These are phyloP conservation scores for Clarireedia paspali DNA, from an alignment of 2,329 filamentous ascomycete genomes.

Conservation along the genomic window DNA sequence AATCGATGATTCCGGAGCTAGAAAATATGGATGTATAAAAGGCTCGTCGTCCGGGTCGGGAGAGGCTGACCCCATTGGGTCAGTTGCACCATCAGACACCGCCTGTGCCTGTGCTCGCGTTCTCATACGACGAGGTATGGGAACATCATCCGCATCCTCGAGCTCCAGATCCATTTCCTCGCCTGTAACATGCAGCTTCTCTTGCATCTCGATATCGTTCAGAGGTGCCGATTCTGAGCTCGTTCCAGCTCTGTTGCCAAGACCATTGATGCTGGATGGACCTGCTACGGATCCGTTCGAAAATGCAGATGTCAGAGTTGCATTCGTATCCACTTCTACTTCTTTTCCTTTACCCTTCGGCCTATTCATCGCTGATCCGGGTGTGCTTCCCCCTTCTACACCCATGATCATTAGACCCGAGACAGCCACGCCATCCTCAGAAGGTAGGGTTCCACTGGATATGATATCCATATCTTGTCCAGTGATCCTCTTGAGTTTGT, in stretches of 20 bases:
- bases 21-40: conserved; percentile 69
- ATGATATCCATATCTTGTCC: conserved; percentile 23
- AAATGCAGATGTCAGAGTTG: not conserved
- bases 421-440: conserved; percentile 15
- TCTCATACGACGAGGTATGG: conserved; percentile 44
- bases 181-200: conserved; percentile 1
- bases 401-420: conserved; percentile 7
- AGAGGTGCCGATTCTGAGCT: not conserved
- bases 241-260: not conserved
- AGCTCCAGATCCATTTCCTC: conserved; percentile 4
- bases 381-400: conserved; percentile 2
- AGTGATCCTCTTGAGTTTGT: conserved; percentile 14
- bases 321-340: not conserved
- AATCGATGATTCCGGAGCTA: conserved; percentile 52
- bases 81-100: conserved; percentile 30
- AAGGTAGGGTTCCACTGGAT: conserved; percentile 20
- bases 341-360: not conserved
- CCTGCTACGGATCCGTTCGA: not conserved
- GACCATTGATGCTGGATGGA: not conserved
- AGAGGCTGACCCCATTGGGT: conserved; percentile 28
- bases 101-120: conserved; percentile 44
- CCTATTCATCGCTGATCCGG: not conserved
- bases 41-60: conserved; percentile 41
- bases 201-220: conserved; percentile 11
- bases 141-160: conserved; percentile 32